phyloP scores from a whole-genome alignment of 177 flowering plant species.

The Vitis hybrid region DNA sequence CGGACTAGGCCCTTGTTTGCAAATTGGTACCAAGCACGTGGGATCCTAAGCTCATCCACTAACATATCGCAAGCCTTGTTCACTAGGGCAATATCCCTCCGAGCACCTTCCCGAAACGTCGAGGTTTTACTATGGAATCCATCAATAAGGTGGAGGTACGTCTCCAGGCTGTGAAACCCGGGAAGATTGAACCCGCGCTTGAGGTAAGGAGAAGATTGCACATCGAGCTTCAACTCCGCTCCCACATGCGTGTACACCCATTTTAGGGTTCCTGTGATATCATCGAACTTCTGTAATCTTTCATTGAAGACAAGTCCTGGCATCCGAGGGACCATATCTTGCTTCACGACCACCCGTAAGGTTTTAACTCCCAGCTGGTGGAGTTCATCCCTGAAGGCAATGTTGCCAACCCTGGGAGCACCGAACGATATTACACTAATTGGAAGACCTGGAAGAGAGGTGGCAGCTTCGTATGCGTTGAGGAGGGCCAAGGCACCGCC shows the following conservation, averaged over 20 bases:
- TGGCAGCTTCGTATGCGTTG: constrained; percentile 21
- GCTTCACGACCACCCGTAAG: constrained; percentile 15
- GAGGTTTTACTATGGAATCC: constrained; percentile 7
- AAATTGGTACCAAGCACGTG: too few relatives aligned
- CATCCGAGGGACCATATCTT: constrained; percentile 23
- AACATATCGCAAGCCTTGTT: too few relatives aligned
- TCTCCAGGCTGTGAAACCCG: constrained; percentile 23
- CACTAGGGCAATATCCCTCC: constrained; percentile 11
- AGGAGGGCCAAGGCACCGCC: constrained; percentile 30
- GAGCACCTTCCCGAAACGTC: constrained; percentile 13
- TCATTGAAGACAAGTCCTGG: constrained; percentile 25
- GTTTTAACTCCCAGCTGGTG: constrained; percentile 18
- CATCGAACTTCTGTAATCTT: constrained; percentile 6
- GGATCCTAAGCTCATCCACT: too few relatives aligned
- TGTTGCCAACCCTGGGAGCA: constrained; percentile 31
- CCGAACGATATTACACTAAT: constrained; percentile 31
- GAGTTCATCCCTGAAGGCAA: constrained; percentile 19
- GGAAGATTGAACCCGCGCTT: constrained; percentile 8
- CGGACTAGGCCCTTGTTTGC: too few relatives aligned
- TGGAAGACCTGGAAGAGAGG: constrained; percentile 6
- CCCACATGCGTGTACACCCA: constrained; percentile 31
- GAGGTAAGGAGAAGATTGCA: constrained; percentile 15
- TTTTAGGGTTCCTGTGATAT: constrained; percentile 8
- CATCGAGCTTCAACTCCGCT: constrained; percentile 19
- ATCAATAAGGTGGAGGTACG: constrained; percentile 26